A percentile compares a stretch with the other conserved stretches of the same genome.
phyloP scores from a whole-genome alignment of 1,284 basidiomycete genomes.

The Ustilago bromivora region DNA sequence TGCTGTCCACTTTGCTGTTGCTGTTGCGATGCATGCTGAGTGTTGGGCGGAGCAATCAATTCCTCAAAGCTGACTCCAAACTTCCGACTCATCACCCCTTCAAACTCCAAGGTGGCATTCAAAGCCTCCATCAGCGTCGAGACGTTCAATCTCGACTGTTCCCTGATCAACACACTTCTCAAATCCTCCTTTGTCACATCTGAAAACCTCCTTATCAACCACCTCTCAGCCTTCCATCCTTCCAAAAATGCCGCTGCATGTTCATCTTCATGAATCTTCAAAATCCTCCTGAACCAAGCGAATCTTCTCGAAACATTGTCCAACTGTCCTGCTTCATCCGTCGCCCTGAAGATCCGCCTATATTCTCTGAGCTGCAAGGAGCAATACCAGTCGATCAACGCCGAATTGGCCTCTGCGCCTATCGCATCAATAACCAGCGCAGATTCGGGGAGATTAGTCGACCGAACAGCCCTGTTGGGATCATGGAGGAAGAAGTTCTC shows the following conservation, averaged over 20 bases:
- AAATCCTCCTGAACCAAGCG: conserved; percentile 93
- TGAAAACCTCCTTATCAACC: conserved; percentile 60
- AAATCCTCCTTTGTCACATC: conserved; percentile 67
- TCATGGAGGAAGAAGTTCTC: conserved; percentile 62
- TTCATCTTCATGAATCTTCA: conserved; percentile 88
- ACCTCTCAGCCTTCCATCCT: conserved; percentile 61
- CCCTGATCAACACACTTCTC: conserved; percentile 62
- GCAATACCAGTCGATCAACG: conserved; percentile 89
- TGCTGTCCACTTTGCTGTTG: conserved; percentile 14
- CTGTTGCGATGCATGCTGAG: not conserved
- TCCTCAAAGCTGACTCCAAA: conserved; percentile 53
- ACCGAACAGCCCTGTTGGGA: conserved; percentile 48
- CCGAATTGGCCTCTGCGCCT: conserved; percentile 69
- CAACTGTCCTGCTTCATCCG: conserved; percentile 83
- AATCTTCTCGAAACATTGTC: conserved; percentile 94
- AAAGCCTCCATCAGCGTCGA: conserved; percentile 63
- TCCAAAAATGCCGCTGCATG: conserved; percentile 71
- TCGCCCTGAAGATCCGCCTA: conserved; percentile 84
- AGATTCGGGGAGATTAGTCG: conserved; percentile 60
- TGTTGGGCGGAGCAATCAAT: conserved; percentile 28
- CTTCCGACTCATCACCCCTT: conserved; percentile 54
- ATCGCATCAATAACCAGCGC: conserved; percentile 66
- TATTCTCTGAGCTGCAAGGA: conserved; percentile 94
- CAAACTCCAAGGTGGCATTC: conserved; percentile 65
- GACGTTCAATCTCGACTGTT: conserved; percentile 60